Conservation (phyloP, 768 basidiomycete species). For the Russula ochroleuca region DNA sequence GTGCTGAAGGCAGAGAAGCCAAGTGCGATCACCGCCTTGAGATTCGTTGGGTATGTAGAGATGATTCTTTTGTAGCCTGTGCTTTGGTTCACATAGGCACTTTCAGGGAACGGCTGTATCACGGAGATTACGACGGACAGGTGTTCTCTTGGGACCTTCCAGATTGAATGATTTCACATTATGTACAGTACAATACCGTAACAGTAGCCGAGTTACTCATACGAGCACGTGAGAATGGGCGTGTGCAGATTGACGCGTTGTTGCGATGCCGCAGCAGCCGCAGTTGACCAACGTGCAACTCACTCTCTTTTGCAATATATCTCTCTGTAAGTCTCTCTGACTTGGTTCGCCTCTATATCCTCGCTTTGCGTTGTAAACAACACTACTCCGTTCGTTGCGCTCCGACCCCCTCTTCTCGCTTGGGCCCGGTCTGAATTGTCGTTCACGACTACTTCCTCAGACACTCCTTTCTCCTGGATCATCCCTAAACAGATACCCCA, state of each 20-base stretch:
- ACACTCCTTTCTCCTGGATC: neutral
- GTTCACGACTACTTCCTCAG: neutral
- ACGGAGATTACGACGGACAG: conserved; percentile 62
- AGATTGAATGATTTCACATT: conserved; percentile 32
- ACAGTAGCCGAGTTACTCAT: neutral
- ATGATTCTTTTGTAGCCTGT: neutral
- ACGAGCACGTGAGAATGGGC: conserved; percentile 10
- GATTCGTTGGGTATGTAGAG: conserved; percentile 65
- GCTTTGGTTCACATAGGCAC: conserved; percentile 1
- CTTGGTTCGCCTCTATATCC: neutral
- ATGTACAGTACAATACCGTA: neutral
- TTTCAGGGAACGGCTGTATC: conserved; percentile 53
- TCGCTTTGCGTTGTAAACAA: neutral
- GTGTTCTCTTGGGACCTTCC: conserved; percentile 55
- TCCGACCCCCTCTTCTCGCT: neutral
- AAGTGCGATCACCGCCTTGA: conserved; percentile 61
- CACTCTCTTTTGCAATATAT: conserved; percentile 12
- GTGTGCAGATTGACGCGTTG: neutral
- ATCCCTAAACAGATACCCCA: neutral
- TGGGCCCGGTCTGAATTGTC: neutral
- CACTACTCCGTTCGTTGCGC: neutral
- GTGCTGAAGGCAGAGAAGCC: conserved; percentile 55
- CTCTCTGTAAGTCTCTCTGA: neutral
- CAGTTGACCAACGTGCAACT: neutral
- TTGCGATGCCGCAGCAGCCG: neutral